Percentiles rank a stretch among this genome's conserved stretches.
phyloP scores from a whole-genome alignment of 2,329 filamentous ascomycete species.

The Elsinoe fawcettii region DNA sequence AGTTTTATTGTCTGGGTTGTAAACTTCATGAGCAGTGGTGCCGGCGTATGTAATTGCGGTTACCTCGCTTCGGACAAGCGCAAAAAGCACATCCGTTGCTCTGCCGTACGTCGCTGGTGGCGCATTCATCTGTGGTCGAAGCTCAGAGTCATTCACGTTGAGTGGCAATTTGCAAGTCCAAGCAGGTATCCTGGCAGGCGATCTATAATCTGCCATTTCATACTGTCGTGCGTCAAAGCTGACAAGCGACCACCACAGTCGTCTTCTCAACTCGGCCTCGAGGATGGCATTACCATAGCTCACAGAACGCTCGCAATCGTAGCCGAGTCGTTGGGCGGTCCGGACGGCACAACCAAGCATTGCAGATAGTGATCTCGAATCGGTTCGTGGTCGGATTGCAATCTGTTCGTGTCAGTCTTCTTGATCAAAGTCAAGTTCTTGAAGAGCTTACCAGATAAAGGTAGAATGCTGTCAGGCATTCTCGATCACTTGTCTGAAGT shows the following conservation, averaged over 20 bases:
- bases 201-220: slow-evolving; percentile 53
- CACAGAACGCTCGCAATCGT: slow-evolving; percentile 52
- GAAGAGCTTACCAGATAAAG: slow-evolving; percentile 45
- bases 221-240: slow-evolving; percentile 61
- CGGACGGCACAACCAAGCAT: slow-evolving; percentile 59
- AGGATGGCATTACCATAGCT: slow-evolving; percentile 40
- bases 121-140: slow-evolving; percentile 34
- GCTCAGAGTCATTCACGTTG: slow-evolving; percentile 38
- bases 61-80: slow-evolving; percentile 32
- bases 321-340: slow-evolving; percentile 59
- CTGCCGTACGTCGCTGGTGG: slow-evolving; percentile 25
- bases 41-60: neutral
- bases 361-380: slow-evolving; percentile 54
- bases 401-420: slow-evolving; percentile 39
- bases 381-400: slow-evolving; percentile 50
- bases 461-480: slow-evolving; percentile 45
- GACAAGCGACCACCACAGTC: slow-evolving; percentile 66
- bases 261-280: slow-evolving; percentile 62
- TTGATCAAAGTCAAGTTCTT: neutral
- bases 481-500: slow-evolving; percentile 35
- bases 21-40: neutral
- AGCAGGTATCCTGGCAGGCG: slow-evolving; percentile 31
- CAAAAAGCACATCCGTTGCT: slow-evolving; percentile 38
- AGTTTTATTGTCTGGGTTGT: slow-evolving; percentile 32
- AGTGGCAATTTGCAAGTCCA: slow-evolving; percentile 40